A percentile compares a stretch with the other conserved stretches of the same genome.
Evolutionary conservation across 306 rosid genomes (phyloP).

Genomic region (Elaeagnus macrophylla): DNA sequence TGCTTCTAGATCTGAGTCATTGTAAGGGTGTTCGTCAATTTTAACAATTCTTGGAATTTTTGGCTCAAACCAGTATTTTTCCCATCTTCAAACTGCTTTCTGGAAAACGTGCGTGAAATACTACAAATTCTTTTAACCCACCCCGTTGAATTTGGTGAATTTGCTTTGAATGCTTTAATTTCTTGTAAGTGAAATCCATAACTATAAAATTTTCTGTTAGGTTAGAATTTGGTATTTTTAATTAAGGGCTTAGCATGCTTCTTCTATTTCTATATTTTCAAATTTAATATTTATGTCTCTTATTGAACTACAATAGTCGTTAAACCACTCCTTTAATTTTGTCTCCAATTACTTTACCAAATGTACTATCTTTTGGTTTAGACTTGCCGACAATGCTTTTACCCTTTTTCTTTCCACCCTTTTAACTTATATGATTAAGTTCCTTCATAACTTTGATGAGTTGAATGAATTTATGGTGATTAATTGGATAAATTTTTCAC

Average conservation of each 20-base stretch:
- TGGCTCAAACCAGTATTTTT: neutral
- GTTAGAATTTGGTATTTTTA: slow-evolving; percentile 26
- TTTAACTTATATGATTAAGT: slow-evolving; percentile 1
- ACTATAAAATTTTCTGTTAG: slow-evolving; percentile 15
- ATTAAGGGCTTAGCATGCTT: slow-evolving; percentile 4
- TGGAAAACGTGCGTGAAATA: neutral
- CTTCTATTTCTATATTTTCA: neutral
- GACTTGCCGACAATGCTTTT: slow-evolving; percentile 1
- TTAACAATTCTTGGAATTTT: neutral
- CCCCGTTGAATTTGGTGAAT: slow-evolving; percentile 30
- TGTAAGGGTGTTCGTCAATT: slow-evolving; percentile 8
- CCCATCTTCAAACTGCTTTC: neutral
- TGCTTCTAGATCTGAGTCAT: slow-evolving; percentile 49
- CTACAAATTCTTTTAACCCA: neutral
- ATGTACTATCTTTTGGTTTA: slow-evolving; percentile 14
- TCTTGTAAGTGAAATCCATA: neutral
- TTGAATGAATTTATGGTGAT: neutral
- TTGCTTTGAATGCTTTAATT: slow-evolving; percentile 19
- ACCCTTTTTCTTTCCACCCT: slow-evolving; percentile 2
- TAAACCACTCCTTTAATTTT: slow-evolving; percentile 28
- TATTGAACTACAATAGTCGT: slow-evolving; percentile 24
- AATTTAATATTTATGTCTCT: slow-evolving; percentile 7
- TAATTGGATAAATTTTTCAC: neutral
- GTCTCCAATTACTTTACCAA: slow-evolving; percentile 11
- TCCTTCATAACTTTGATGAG: neutral